Evolutionary conservation across 2,329 filamentous ascomycete species (phyloP).

Genomic region (Aspergillus proliferans): DNA sequence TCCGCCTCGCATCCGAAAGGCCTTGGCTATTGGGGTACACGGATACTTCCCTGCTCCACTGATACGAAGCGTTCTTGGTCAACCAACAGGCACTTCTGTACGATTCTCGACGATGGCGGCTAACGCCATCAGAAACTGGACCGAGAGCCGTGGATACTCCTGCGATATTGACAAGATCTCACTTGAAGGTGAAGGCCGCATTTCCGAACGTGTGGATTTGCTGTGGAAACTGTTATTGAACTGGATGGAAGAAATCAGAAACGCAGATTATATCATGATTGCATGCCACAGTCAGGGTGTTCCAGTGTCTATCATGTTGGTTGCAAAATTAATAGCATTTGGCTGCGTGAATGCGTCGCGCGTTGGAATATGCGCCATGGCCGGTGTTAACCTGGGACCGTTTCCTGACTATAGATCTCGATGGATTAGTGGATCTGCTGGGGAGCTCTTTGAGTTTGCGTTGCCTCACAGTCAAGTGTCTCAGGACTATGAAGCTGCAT

Average conservation of each 20-base stretch:
- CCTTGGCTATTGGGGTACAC: conserved; percentile 88
- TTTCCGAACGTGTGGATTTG: conserved; percentile 80
- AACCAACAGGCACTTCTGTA: conserved; percentile 91
- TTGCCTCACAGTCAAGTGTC: conserved; percentile 75
- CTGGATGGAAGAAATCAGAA: conserved; percentile 84
- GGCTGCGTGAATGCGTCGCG: conserved; percentile 71
- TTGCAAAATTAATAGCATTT: conserved; percentile 86
- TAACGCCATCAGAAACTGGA: conserved; percentile 76
- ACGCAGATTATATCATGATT: conserved; percentile 83
- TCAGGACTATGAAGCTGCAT: conserved; percentile 68
- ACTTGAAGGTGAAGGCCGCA: conserved; percentile 88
- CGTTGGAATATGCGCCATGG: conserved; percentile 82
- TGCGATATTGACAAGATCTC: conserved; percentile 91
- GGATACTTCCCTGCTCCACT: conserved; percentile 86
- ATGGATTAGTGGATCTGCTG: conserved; percentile 83
- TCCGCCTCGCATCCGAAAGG: conserved; percentile 69
- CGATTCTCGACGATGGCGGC: conserved; percentile 86
- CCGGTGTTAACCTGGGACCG: conserved; percentile 86
- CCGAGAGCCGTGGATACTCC: conserved; percentile 63
- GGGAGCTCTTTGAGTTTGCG: conserved; percentile 90
- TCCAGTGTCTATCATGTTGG: conserved; percentile 83
- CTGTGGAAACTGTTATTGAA: conserved; percentile 92
- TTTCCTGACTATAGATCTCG: conserved; percentile 88
- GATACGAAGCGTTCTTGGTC: conserved; percentile 83
- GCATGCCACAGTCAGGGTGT: conserved; percentile 95